phyloP scores from a whole-genome alignment of 371 early-diverging fungal genomes.

The Basidiobolus meristosporus region DNA sequence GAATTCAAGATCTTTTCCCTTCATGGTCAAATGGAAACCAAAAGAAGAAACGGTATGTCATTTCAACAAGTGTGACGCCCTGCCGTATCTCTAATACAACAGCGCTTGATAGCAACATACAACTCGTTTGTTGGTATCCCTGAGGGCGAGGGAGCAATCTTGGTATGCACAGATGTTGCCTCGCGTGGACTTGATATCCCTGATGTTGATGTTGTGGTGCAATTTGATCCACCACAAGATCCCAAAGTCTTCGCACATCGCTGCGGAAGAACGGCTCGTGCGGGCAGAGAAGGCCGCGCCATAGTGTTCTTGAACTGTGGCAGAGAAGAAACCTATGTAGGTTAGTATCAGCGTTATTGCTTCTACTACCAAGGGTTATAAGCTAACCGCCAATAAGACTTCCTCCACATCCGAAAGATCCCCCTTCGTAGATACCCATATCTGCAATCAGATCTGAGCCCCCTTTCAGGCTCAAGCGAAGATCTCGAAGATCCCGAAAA shows the following conservation, averaged over 20 bases:
- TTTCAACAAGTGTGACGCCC: background rate
- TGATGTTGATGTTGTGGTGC: conserved; percentile 89
- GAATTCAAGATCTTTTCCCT: conserved; percentile 49
- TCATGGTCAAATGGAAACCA: conserved; percentile 88
- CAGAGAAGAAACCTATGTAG: conserved; percentile 77
- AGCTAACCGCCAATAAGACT: conserved; percentile 36
- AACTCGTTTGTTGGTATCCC: conserved; percentile 33
- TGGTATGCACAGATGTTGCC: conserved; percentile 95
- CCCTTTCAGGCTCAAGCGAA: conserved; percentile 7
- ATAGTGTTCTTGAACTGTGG: conserved; percentile 58
- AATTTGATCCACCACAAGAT: conserved; percentile 92
- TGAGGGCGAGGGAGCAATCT: conserved; percentile 37
- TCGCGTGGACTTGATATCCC: conserved; percentile 96
- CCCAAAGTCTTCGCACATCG: conserved; percentile 93
- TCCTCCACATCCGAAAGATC: conserved; percentile 71
- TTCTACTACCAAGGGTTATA: background rate
- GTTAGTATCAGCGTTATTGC: conserved; percentile 8
- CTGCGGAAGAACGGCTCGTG: conserved; percentile 95
- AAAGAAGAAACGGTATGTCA: conserved; percentile 32
- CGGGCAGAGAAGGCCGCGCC: conserved; percentile 75
- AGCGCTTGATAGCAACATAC: conserved; percentile 18
- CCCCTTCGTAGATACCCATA: conserved; percentile 36
- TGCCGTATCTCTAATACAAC: background rate
- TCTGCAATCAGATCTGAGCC: conserved; percentile 9
- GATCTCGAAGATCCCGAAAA: conserved; percentile 22